Evolutionary conservation across 106 monocot genomes (phyloP).

Genomic region (Agapanthus africanus): DNA sequence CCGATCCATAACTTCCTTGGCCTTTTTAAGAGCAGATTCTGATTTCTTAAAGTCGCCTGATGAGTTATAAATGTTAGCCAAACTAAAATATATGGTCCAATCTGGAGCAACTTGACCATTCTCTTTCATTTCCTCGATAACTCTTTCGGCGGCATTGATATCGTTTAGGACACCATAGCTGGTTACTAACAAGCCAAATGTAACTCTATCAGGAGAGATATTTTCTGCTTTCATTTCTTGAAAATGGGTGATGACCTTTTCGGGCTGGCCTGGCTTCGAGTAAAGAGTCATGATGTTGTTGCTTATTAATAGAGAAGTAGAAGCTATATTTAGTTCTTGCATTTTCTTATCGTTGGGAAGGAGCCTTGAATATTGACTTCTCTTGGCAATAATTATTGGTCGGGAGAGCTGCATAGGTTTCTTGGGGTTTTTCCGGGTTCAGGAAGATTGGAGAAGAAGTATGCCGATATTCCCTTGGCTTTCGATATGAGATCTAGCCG

Average conservation of each 20-base stretch:
- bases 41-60: constrained; percentile 37
- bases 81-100: constrained; percentile 38
- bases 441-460: constrained; percentile 42
- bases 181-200: constrained; percentile 48
- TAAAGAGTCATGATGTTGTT: constrained; percentile 48
- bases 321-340: constrained; percentile 35
- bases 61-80: constrained; percentile 44
- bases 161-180: constrained; percentile 37
- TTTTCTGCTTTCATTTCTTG: constrained; percentile 35
- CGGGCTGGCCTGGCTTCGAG: constrained; percentile 29
- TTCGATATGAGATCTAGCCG: constrained; percentile 52
- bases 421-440: constrained; percentile 26
- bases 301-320: constrained; percentile 35
- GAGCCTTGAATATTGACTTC: constrained; percentile 34
- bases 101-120: constrained; percentile 11
- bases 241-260: constrained; percentile 28
- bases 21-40: constrained; percentile 39
- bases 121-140: constrained; percentile 33
- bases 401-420: constrained; percentile 45
- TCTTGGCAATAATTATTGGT: constrained; percentile 24
- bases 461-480: constrained; percentile 47
- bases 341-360: constrained; percentile 40
- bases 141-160: constrained; percentile 33
- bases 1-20: constrained; percentile 40
- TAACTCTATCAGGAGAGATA: constrained; percentile 30